Evolutionary conservation across 345 rosid species (phyloP), one percentile per base, ranked within the genome.

Genomic region (Corchorus olitorius): DNA sequence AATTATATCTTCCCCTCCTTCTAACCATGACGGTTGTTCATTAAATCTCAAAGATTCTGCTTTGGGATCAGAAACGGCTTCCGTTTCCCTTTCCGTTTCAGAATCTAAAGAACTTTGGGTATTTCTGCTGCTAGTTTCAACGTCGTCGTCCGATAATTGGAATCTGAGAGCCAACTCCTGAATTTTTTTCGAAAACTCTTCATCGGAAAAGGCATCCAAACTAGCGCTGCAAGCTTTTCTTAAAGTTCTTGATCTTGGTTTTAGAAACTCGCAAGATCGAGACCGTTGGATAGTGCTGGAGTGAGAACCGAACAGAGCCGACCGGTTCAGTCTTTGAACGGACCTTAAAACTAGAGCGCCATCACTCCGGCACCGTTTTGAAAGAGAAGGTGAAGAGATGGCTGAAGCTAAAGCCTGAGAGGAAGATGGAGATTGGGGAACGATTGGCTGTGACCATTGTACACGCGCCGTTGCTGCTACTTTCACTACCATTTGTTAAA

Each of bases 171-270:
- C 73, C 66, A 76, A 45, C 1, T 76, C 73, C 22, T 87, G 85
- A 56, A 91, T 88, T 59, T 85, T 84, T 78, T 75, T 85, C 15
- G 92, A 88, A 72, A 93, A 93, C 50, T 93, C 98, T 56, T 91
- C 97, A 19, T 91, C 97, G 1, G 89, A 87, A 69, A 88, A 92
- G 8, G 93, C 79, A 54, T 85, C 87, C 14, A 85, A 75, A 86
- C 83, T 85, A 11, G 91, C 91, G 81, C 91, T 88, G 82, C 86
- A 87, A 61, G 86, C 85, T 83, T 89, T 78, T 56, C 67, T 84
- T 17, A 88, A 54, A 2, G 81, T 68, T 17, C 60, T 80, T 2
- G 79, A 67, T 77, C 69, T 84, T 46, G 85, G 65, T 58, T 73
- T 77, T 72, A 73, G 80, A 60, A 65, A 80, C 35, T 83, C 90